These are phyloP conservation scores for Pseudogymnoascus sp. DNA, from an alignment of 2,329 filamentous ascomycete species.

Conservation along the genomic window DNA sequence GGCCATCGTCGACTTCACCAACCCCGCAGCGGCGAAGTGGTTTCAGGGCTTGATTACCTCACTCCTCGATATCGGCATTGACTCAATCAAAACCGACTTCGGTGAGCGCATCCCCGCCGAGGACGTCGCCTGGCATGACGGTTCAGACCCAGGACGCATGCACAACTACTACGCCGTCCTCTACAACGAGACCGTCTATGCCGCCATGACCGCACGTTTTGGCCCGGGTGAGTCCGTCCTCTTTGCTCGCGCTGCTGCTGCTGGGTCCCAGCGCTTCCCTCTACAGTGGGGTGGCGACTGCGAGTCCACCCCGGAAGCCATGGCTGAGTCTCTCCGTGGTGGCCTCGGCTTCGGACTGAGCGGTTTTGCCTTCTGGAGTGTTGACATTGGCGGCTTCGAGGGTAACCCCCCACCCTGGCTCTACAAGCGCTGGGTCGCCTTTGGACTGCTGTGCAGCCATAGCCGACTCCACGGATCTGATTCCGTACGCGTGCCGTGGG, in stretches of 20 bases:
- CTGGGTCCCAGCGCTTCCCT: conserved; percentile 52
- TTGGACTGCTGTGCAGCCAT: conserved; percentile 53
- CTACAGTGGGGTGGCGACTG: conserved; percentile 57
- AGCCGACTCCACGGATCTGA: conserved; percentile 51
- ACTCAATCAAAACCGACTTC: conserved; percentile 58
- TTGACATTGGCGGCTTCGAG: conserved; percentile 57
- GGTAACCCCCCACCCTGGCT: conserved; percentile 49
- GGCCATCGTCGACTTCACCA: conserved; percentile 56
- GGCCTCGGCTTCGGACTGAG: conserved; percentile 49
- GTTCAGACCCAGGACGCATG: conserved; percentile 47
- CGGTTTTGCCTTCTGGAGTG: conserved; percentile 54
- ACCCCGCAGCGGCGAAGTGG: conserved; percentile 50
- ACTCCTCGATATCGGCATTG: conserved; percentile 51
- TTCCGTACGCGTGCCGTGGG: conserved; percentile 57
- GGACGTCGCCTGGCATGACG: conserved; percentile 47
- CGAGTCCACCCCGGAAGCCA: conserved; percentile 53
- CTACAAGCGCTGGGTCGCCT: conserved; percentile 59
- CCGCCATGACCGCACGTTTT: conserved; percentile 41
- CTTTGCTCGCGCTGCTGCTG: conserved; percentile 51
- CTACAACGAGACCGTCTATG: conserved; percentile 53
- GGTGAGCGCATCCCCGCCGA: conserved; percentile 52
- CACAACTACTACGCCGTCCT: conserved; percentile 57
- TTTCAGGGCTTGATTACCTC: conserved; percentile 43
- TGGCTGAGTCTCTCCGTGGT: conserved; percentile 54
- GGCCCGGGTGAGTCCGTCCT: conserved; percentile 46